phyloP scores from a whole-genome alignment of 768 basidiomycete species.

The Suillus weaverae region DNA sequence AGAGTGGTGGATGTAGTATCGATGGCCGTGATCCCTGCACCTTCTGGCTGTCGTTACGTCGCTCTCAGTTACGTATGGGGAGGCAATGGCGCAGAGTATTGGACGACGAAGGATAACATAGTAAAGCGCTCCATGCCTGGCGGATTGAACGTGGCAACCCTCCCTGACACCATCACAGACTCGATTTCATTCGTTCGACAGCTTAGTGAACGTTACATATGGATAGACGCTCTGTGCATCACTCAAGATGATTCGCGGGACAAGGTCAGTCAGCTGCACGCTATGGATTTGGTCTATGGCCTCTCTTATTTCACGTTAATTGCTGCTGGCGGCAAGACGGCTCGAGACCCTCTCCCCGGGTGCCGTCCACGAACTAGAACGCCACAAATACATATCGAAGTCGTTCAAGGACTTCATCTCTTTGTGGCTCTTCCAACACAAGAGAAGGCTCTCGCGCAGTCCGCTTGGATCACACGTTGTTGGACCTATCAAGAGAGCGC shows the following conservation, averaged over 20 bases:
- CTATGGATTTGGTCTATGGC: slow-evolving; percentile 23
- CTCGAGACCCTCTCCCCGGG: slow-evolving; percentile 15
- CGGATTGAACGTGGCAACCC: slow-evolving; percentile 10
- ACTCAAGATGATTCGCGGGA: slow-evolving; percentile 23
- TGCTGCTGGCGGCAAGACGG: slow-evolving; percentile 19
- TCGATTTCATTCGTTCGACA: slow-evolving; percentile 18
- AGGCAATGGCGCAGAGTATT: not conserved
- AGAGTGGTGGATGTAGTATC: slow-evolving; percentile 8
- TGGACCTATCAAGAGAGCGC: slow-evolving; percentile 25
- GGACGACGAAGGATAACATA: slow-evolving; percentile 6
- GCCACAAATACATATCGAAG: slow-evolving; percentile 16
- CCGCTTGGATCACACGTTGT: slow-evolving; percentile 20
- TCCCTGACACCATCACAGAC: slow-evolving; percentile 21
- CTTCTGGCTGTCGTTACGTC: slow-evolving; percentile 5
- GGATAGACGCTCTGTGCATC: slow-evolving; percentile 28
- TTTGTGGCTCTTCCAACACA: slow-evolving; percentile 17
- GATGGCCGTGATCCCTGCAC: slow-evolving; percentile 10
- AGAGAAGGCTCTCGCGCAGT: not conserved
- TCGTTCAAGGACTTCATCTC: slow-evolving; percentile 23
- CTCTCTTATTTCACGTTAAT: slow-evolving; percentile 19
- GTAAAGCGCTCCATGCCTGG: not conserved
- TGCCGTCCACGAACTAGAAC: slow-evolving; percentile 12
- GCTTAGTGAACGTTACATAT: slow-evolving; percentile 24
- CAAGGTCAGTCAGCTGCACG: slow-evolving; percentile 16
- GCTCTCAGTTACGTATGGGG: slow-evolving; percentile 12